Evolutionary conservation across 2,329 filamentous ascomycete species (phyloP).

Genomic region (Fusarium marasasianum): DNA sequence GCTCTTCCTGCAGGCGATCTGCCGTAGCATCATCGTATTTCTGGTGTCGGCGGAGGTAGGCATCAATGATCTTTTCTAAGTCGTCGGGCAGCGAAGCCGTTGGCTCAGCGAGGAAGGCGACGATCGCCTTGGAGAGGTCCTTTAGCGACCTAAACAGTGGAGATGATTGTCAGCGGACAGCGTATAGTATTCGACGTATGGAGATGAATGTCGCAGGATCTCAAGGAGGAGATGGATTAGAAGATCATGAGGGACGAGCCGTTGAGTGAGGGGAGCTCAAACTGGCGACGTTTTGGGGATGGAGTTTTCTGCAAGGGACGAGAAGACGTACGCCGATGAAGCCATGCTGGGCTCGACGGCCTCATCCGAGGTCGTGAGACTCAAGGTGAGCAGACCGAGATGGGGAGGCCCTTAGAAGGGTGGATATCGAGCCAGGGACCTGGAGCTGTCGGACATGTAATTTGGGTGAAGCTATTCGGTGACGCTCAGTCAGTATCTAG

Average conservation of each 20-base stretch:
- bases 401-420: conserved; percentile 34
- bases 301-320: conserved; percentile 36
- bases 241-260: conserved; percentile 22
- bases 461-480: conserved; percentile 38
- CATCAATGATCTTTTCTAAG: conserved; percentile 68
- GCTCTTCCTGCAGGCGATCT: conserved; percentile 79
- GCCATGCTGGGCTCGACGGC: conserved; percentile 41
- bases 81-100: conserved; percentile 73
- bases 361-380: conserved; percentile 40
- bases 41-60: conserved; percentile 74
- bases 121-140: conserved; percentile 68
- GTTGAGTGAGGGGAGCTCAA: conserved; percentile 17
- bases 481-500: conserved; percentile 9
- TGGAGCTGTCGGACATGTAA: conserved; percentile 15
- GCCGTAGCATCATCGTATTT: conserved; percentile 73
- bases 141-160: conserved; percentile 61
- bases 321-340: conserved; percentile 44
- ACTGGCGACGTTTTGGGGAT: conserved; percentile 3
- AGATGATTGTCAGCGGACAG: conserved; percentile 32
- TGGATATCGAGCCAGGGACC: conserved; percentile 24
- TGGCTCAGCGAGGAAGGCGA: conserved; percentile 58
- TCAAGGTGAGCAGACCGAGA: conserved; percentile 36
- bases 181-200: conserved; percentile 5
- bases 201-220: conserved; percentile 16
- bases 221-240: conserved; percentile 24